Base-by-base conservation (phyloP, 257 asterid genomes). In the Solanum lycopersicoides region DNA sequence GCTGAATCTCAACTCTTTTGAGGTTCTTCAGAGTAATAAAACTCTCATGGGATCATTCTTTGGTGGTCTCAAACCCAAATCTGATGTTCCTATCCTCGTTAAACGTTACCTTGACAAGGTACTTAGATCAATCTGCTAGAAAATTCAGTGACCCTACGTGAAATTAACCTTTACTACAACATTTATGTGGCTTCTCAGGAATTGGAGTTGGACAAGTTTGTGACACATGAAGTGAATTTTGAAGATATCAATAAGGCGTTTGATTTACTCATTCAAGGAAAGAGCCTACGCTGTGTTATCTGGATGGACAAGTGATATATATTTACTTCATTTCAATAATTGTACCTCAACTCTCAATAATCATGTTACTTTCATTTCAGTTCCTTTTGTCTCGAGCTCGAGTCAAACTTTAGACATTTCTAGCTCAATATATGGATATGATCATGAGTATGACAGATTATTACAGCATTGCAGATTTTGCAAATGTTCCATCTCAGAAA, bases 51-150 rank as follows among this genome's bases (percentile, higher is more conserved):
- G 98, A 77, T 80, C 93, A n/a, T 73, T 91, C 25, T 95, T 80
- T 72, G 98, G 98, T 25, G 95, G 97, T 75, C 95, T 95, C 71
- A 96, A 96, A 89, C 98, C 98, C 1, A 96, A 95, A 89, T 87
- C 96, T 0, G 98, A 96, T 89, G 90, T 95, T 83, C 92, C 96
- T 11, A 88, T 91, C 68, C 99, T 96, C 68, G 86, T 92, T 6
- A 89, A 94, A 65, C 90, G 92, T 32, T 95, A 95, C 89, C 41
- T 91, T 86, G 91, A 94, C 88, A 92, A 94, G 98, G 98, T 95
- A 86, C 41, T 50, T 42, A 37, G 13, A 23, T 59, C 66, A 59
- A 59, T 59, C 66, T 59, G 28, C 28, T 59, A 59, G 28, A 59
- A 59, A 59, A 59, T 21, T 34, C 79, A 34, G 23, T 72, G 45